Evolutionary conservation across 805 yeast species (phyloP).

Genomic region (Clavispora carvajalis): DNA sequence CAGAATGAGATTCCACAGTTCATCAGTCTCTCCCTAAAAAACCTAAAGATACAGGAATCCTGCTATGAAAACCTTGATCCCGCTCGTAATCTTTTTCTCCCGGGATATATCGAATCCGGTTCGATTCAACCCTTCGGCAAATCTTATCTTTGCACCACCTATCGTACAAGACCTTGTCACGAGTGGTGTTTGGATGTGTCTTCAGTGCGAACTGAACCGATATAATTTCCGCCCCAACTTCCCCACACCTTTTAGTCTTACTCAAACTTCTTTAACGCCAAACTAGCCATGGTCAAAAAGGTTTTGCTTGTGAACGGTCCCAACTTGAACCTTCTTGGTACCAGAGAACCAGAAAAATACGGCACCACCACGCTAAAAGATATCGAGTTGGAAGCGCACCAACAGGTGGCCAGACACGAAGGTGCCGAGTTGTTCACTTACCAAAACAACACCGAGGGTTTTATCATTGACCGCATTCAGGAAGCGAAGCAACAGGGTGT

Average conservation of each 20-base stretch:
- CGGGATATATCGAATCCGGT: too few relatives aligned
- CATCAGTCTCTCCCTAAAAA: too few relatives aligned
- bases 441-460: slow-evolving; percentile 45
- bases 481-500: slow-evolving; percentile 39
- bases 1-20: too few relatives aligned
- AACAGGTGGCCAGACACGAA: slow-evolving; percentile 24
- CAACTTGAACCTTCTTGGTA: slow-evolving; percentile 44
- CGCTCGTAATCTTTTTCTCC: too few relatives aligned
- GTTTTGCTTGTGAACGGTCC: slow-evolving; percentile 48
- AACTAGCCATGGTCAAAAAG: slow-evolving; percentile 34
- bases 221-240: background rate
- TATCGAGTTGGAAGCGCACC: slow-evolving; percentile 36
- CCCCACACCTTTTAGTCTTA: background rate
- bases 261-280: background rate
- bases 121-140: too few relatives aligned
- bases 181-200: background rate
- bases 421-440: slow-evolving; percentile 29
- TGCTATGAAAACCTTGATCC: too few relatives aligned
- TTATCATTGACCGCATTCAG: slow-evolving; percentile 43
- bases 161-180: too few relatives aligned
- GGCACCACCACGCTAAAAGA: slow-evolving; percentile 43
- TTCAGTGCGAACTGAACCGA: background rate
- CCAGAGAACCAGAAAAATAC: slow-evolving; percentile 41
- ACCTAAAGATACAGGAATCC: too few relatives aligned
- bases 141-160: too few relatives aligned